Percentiles rank a stretch among this genome's conserved stretches.
Conservation (phyloP, 2,329 filamentous ascomycete species). For the Colletotrichum sansevieriae region DNA sequence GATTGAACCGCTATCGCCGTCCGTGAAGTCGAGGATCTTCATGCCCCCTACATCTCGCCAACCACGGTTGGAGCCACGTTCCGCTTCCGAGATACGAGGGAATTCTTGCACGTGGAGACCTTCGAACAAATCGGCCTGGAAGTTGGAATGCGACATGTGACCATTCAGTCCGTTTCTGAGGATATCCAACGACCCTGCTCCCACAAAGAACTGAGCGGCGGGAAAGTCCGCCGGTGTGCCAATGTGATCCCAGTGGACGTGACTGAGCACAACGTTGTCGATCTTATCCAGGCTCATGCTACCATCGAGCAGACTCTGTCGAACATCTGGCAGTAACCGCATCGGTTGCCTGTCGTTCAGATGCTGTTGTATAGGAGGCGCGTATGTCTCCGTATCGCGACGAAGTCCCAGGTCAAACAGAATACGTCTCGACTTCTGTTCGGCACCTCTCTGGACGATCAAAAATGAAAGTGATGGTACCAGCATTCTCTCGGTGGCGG, state of each 20-base stretch:
- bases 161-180: too few species aligned
- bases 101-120: too few species aligned
- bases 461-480: neutral
- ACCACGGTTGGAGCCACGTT: too few species aligned
- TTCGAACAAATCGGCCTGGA: too few species aligned
- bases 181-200: neutral
- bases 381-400: neutral
- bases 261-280: neutral
- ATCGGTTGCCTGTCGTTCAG: neutral
- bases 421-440: neutral
- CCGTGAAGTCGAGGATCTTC: neutral
- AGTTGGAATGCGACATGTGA: too few species aligned
- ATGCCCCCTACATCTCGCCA: too few species aligned
- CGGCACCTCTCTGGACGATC: too few species aligned
- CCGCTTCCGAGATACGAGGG: too few species aligned
- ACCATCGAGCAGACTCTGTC: neutral
- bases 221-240: neutral
- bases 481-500: neutral
- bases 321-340: neutral
- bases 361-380: neutral
- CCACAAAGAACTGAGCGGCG: neutral
- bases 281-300: neutral
- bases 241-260: neutral
- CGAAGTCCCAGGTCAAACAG: constrained; percentile 4
- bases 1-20: neutral